Evolutionary conservation across 495 filamentous ascomycete species (phyloP).

Genomic region (Ramalina peruviana): DNA sequence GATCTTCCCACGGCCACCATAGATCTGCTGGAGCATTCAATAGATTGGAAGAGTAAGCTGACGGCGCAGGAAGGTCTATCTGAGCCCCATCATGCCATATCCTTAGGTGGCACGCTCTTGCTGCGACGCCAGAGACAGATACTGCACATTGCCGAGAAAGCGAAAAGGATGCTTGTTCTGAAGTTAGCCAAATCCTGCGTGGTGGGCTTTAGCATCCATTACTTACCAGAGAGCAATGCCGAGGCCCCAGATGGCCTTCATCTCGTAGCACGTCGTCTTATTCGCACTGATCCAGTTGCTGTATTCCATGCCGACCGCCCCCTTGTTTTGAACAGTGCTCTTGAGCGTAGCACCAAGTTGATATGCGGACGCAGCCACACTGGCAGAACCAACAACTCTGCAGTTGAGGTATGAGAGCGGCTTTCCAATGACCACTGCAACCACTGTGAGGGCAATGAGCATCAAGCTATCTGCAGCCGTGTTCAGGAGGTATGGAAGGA

Average conservation of each 20-base stretch:
- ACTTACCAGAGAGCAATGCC: constrained; percentile 64
- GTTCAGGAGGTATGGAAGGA: constrained; percentile 58
- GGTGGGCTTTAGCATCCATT: not conserved
- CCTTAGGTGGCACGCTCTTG: constrained; percentile 25
- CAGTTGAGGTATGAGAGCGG: constrained; percentile 72
- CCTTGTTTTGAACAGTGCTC: constrained; percentile 26
- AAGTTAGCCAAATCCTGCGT: too few relatives aligned
- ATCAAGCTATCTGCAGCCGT: constrained; percentile 49
- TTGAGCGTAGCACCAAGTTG: constrained; percentile 31
- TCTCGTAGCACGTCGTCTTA: constrained; percentile 64
- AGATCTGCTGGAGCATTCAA: too few relatives aligned
- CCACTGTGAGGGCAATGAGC: constrained; percentile 56
- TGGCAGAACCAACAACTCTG: constrained; percentile 32
- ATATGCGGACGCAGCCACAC: constrained; percentile 27
- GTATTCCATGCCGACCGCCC: constrained; percentile 35
- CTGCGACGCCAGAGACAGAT: constrained; percentile 44
- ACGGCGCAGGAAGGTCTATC: too few relatives aligned
- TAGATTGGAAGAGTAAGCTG: too few relatives aligned
- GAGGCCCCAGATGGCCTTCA: constrained; percentile 82
- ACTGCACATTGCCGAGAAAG: constrained; percentile 45
- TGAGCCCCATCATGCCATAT: constrained; percentile 14
- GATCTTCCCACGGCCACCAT: too few relatives aligned
- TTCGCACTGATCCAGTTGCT: constrained; percentile 47
- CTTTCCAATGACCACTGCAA: constrained; percentile 60
- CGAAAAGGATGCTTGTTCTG: constrained; percentile 47